Conservation (phyloP, 1,139 yeast species). For the Debaryomyces udenii region DNA sequence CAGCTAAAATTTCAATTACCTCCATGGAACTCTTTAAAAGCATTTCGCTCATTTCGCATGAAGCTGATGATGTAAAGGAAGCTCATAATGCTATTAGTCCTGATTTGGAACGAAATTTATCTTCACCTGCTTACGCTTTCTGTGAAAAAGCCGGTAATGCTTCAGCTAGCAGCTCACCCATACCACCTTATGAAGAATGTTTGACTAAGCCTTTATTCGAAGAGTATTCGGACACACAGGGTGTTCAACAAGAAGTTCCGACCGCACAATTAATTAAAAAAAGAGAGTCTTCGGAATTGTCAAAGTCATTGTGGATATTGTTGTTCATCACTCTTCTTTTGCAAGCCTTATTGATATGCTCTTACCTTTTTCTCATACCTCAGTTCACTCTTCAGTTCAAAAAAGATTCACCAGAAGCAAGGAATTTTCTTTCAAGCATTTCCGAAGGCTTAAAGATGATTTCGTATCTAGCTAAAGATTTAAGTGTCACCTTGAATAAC, state of each 20-base stretch:
- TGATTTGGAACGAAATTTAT: no score
- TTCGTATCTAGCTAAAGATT: slow-evolving; percentile 59
- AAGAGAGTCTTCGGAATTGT: neutral
- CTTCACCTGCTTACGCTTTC: no score
- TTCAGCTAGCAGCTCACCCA: neutral
- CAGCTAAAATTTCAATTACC: no score
- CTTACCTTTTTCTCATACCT: slow-evolving; percentile 25
- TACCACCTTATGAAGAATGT: neutral
- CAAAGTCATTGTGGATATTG: neutral
- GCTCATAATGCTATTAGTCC: no score
- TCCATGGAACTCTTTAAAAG: no score
- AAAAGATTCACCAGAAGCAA: slow-evolving; percentile 38
- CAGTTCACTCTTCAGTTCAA: slow-evolving; percentile 45
- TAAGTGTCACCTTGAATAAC: slow-evolving; percentile 36
- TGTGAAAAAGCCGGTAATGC: neutral
- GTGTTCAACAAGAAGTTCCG: neutral
- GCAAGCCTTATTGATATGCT: neutral
- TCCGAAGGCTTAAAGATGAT: slow-evolving; percentile 55
- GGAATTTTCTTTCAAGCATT: slow-evolving; percentile 39
- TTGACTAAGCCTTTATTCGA: neutral
- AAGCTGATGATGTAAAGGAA: no score
- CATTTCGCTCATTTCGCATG: no score
- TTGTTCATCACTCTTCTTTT: slow-evolving; percentile 2
- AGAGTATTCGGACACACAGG: neutral
- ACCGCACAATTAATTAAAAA: neutral